Evolutionary conservation across 2,329 filamentous ascomycete genomes (phyloP), one percentile per base, ranked within the genome.

Genomic region (Ophiostoma sp.): DNA sequence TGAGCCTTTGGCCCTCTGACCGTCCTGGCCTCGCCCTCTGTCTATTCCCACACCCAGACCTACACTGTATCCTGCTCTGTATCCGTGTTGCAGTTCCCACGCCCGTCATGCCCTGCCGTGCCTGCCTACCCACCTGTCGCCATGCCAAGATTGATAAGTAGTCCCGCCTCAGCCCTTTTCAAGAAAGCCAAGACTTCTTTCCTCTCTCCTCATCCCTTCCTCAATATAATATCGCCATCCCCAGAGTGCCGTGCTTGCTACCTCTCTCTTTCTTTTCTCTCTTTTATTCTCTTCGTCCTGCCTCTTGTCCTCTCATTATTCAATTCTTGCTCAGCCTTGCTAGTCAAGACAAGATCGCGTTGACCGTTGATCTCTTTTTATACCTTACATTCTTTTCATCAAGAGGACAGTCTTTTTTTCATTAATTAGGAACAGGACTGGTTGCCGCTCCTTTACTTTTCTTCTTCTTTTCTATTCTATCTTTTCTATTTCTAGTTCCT

Each of bases 291-390:
- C 40, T 63, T 68, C 71, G 68, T 64, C 68, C 64, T 68, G 47
- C 40, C 65, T 55, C 47, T 70, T 64, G 69, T 52, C 65, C 70
- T 65, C 49, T 69, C 63, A 69, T 66, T 71, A 68, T 52, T 66
- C 42, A 36, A 66, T 71, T 69, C 68, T 70, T 72, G 68, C 70
- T 70, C 71, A 69, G 70, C 70, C 73, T 74, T 74, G 72, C 73
- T 69, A 73, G 73, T 70, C 72, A 73, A 75, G 72, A 74, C 70
- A 73, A 72, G 73, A 74, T 74, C 75, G 74, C 75, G 75, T 76
- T 76, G 75, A 76, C 70, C 75, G 75, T 76, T 73, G 65, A 72
- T 75, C 74, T 72, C 27, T 65, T 66, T 36, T 63, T 70, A 69
- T 69, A 66, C 68, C 71, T 18, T 70, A 69, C 69, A 68, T 69